Base-by-base conservation (phyloP, 1,284 basidiomycete species). In the Ustilago curta region DNA sequence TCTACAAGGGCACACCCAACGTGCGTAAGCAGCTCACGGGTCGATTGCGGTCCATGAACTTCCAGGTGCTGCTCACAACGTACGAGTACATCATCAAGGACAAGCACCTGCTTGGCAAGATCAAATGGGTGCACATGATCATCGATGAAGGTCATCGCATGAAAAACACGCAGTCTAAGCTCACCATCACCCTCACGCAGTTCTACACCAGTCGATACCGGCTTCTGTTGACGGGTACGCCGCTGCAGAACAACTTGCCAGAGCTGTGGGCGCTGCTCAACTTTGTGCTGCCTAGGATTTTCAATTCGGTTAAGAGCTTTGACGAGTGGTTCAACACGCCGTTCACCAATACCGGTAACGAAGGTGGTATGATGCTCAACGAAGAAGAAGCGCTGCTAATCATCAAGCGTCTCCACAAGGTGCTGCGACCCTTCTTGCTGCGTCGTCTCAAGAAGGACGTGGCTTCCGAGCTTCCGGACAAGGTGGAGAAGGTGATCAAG, bases 261-360 rank as follows among this genome's bases (percentile, higher is more conserved):
- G 97, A 99, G 86, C 87, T 99, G 43, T 99, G 97, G 97, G 91
- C 97, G 2, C 88, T 99, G 62, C 92, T 99, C 85, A 99, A 99
- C 86, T 99, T 99, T 84, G 96, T 95, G 50, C 88, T 99, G 19
- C 97, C 97, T 23, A 97, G 95, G 87, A 92, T 99, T 83, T 99
- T 99, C 89, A 99, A 99, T 88, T 99, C 96, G 4, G 95, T 98
- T 79, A 97, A 98, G 86, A 97, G 95, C 49, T 99, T 99, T 84
- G 97, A 99, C 84, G 97, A 99, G 85, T 99, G 97, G 97, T 99
- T 99, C 89, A 99, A 99, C 87, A 97, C 96, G 2, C 97, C 97
- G 0, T 99, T 99, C 79, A 96, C 97, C 71, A 98, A 96, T 86
- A 95, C 95, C 18, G 96, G 97, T 37, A 73, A 57, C 40, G 82